These are phyloP conservation scores for Cichorium intybus DNA, from an alignment of 140 eudicot genomes.

Conservation along the genomic window DNA sequence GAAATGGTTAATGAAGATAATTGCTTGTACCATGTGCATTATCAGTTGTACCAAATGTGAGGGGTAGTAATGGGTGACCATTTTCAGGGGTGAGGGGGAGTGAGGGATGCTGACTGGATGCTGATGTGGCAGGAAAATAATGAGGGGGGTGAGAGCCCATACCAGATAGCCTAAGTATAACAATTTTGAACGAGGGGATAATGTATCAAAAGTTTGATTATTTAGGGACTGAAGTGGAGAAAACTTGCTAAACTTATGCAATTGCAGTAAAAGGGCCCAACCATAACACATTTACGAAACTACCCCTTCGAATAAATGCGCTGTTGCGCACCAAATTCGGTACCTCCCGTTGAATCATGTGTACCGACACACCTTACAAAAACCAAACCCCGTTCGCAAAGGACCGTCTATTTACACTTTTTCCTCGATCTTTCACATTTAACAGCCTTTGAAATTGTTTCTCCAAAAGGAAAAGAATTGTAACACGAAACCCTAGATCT, in stretches of 20 bases:
- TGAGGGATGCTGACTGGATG: too few relatives aligned
- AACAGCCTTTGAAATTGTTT: not conserved
- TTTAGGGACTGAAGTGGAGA: not conserved
- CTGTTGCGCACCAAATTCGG: conserved; percentile 7
- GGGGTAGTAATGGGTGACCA: too few relatives aligned
- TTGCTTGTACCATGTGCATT: too few relatives aligned
- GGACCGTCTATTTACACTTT: not conserved
- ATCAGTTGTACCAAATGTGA: too few relatives aligned
- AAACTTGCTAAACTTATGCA: not conserved
- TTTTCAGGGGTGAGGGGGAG: too few relatives aligned
- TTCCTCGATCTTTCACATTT: not conserved
- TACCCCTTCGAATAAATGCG: not conserved
- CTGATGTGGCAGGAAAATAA: too few relatives aligned
- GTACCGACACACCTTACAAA: conserved; percentile 5
- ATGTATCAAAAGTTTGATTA: not conserved
- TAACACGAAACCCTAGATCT: conserved; percentile 20
- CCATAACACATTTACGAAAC: not conserved
- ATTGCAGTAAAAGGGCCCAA: not conserved
- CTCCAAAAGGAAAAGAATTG: not conserved
- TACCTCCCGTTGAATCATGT: not conserved
- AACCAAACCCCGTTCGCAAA: not conserved
- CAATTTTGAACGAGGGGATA: not conserved
- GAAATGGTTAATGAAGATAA: too few relatives aligned
- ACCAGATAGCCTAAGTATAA: too few relatives aligned
- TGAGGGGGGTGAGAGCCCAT: too few relatives aligned